These are phyloP conservation scores for Saccharomyces mikatae DNA, from an alignment of 805 yeast species.

Conservation along the genomic window DNA sequence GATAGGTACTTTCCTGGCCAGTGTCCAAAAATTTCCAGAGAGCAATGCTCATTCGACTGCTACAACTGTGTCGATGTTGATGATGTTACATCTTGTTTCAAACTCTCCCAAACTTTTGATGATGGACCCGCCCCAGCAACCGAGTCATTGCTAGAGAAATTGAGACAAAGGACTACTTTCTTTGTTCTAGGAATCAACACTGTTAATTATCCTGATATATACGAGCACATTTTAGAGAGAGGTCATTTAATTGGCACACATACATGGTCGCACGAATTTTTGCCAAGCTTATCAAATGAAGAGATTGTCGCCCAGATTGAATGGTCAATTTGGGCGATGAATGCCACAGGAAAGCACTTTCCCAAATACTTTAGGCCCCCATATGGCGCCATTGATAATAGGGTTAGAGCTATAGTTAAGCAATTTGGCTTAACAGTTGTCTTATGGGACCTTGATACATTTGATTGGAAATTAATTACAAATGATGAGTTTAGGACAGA, in stretches of 20 bases:
- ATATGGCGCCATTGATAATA: constrained; percentile 86
- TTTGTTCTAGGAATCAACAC: constrained; percentile 81
- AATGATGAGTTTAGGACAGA: constrained; percentile 39
- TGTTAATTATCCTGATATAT: constrained; percentile 67
- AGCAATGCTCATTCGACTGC: constrained; percentile 80
- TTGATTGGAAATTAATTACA: constrained; percentile 75
- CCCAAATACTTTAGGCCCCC: constrained; percentile 97
- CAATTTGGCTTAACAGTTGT: constrained; percentile 84
- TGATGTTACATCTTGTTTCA: constrained; percentile 69
- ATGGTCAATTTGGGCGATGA: constrained; percentile 98
- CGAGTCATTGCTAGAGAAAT: constrained; percentile 43
- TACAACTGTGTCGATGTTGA: constrained; percentile 65
- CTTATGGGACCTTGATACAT: constrained; percentile 85
- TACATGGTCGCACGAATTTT: constrained; percentile 85
- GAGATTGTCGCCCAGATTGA: constrained; percentile 80
- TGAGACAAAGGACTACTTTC: constrained; percentile 60
- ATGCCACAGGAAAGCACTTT: constrained; percentile 78
- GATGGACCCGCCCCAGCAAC: constrained; percentile 88
- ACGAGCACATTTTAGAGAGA: constrained; percentile 41
- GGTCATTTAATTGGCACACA: constrained; percentile 86
- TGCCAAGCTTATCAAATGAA: constrained; percentile 72
- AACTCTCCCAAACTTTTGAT: constrained; percentile 81
- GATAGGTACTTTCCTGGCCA: constrained; percentile 46
- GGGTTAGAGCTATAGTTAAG: constrained; percentile 70
- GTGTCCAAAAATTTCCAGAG: constrained; percentile 45